A percentile compares a stretch with the other conserved stretches of the same genome.
Conservation (phyloP, 495 filamentous ascomycete species). For the Talaromyces nanjingensis region DNA sequence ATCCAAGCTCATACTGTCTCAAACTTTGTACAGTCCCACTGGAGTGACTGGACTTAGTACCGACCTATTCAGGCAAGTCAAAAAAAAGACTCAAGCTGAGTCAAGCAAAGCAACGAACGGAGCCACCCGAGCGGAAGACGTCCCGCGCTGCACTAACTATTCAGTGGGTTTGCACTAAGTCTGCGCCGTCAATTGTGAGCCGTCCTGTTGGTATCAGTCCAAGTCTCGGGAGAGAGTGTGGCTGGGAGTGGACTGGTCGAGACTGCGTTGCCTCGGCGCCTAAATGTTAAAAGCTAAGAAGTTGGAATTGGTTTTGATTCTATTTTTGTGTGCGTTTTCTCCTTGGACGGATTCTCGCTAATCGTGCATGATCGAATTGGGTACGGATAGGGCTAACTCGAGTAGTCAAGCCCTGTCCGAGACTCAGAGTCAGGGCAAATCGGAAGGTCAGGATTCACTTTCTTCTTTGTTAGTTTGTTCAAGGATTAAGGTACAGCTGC, state of each 20-base stretch:
- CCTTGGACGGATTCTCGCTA: background rate
- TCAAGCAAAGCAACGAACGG: background rate
- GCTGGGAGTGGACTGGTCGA: background rate
- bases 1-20: background rate
- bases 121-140: background rate
- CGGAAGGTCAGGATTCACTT: background rate
- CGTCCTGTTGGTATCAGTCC: background rate
- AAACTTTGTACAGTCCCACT: background rate
- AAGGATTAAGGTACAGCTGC: background rate
- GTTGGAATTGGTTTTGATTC: background rate
- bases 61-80: constrained; percentile 4
- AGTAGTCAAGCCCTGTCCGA: background rate
- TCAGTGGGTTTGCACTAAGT: background rate
- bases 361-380: background rate
- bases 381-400: background rate
- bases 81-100: background rate
- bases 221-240: background rate
- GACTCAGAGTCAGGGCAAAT: background rate
- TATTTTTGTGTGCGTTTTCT: background rate
- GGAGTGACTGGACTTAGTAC: background rate
- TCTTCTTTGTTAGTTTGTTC: background rate
- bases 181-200: background rate
- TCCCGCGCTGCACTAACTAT: background rate
- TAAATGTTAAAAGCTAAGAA: too few species aligned
- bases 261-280: background rate